Evolutionary conservation across 2,329 filamentous ascomycete species (phyloP).

Genomic region (Xylaria hypoxylon): DNA sequence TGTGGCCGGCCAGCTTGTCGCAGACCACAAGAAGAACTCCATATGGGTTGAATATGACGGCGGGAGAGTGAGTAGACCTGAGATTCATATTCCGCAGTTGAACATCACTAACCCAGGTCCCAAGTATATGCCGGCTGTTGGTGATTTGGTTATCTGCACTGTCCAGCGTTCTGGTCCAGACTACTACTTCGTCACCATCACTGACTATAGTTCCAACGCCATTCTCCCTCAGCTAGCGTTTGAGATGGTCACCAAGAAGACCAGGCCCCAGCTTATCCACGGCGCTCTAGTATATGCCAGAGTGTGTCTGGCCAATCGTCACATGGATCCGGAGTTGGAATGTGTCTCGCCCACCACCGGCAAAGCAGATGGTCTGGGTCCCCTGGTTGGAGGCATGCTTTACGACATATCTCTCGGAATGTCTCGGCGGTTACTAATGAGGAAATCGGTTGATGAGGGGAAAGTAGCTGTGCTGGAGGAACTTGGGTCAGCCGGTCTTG

Average conservation of each 20-base stretch:
- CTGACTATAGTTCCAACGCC: conserved; percentile 71
- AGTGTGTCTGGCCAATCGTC: conserved; percentile 79
- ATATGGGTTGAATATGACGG: conserved; percentile 80
- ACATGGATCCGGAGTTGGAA: conserved; percentile 90
- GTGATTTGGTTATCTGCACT: conserved; percentile 90
- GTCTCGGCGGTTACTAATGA: conserved; percentile 80
- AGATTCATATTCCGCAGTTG: conserved; percentile 7
- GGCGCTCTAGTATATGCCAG: conserved; percentile 91
- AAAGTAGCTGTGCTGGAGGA: conserved; percentile 81
- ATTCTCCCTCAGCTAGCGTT: conserved; percentile 90
- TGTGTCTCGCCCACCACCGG: conserved; percentile 89
- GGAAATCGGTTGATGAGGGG: conserved; percentile 69
- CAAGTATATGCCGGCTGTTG: conserved; percentile 81
- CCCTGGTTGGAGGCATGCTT: conserved; percentile 85
- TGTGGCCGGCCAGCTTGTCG: conserved; percentile 73
- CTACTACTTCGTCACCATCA: conserved; percentile 82
- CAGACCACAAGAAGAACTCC: conserved; percentile 78
- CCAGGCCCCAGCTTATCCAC: conserved; percentile 78
- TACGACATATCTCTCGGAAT: conserved; percentile 84
- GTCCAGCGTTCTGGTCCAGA: conserved; percentile 81
- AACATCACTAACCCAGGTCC: conserved; percentile 46
- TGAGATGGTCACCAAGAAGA: conserved; percentile 92
- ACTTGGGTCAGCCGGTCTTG: conserved; percentile 78
- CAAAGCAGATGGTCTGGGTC: conserved; percentile 88
- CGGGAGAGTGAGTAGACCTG: conserved; percentile 68